Conservation (phyloP, 163 green algal species). For the Chloromonas sp. region DNA sequence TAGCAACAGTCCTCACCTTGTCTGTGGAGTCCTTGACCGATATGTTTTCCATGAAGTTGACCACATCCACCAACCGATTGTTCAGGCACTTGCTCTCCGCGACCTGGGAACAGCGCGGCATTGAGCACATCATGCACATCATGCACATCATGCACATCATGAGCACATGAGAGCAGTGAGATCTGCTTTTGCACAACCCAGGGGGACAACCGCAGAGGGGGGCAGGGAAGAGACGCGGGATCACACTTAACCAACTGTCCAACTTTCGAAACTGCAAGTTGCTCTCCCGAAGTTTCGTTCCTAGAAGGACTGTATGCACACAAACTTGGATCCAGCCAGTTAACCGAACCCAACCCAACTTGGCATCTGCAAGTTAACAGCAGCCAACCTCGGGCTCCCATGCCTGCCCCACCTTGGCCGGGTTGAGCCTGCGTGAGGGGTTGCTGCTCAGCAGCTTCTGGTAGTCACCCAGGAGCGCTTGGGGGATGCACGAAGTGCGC, state of each 20-base stretch:
- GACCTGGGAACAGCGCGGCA: conserved; percentile 29
- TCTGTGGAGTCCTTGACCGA: conserved; percentile 50
- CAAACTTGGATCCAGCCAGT: no score
- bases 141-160: neutral
- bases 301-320: no score
- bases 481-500: conserved; percentile 74
- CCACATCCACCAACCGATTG: conserved; percentile 86
- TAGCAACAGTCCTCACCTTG: conserved; percentile 13
- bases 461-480: conserved; percentile 80
- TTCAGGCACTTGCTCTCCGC: conserved; percentile 75
- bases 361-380: no score
- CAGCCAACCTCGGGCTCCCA: no score
- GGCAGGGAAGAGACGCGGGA: no score
- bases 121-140: neutral
- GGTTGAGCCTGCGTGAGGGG: conserved; percentile 78
- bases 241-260: no score
- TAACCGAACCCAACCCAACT: no score
- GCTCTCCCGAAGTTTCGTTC: no score
- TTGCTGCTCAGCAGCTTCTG: conserved; percentile 81
- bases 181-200: no score
- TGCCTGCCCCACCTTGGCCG: conserved; percentile 42
- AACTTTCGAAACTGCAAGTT: no score
- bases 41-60: conserved; percentile 93
- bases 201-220: no score
- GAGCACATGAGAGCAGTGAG: neutral